These are phyloP conservation scores for Glycine tomentella DNA, from an alignment of 306 rosid genomes.

Conservation along the genomic window DNA sequence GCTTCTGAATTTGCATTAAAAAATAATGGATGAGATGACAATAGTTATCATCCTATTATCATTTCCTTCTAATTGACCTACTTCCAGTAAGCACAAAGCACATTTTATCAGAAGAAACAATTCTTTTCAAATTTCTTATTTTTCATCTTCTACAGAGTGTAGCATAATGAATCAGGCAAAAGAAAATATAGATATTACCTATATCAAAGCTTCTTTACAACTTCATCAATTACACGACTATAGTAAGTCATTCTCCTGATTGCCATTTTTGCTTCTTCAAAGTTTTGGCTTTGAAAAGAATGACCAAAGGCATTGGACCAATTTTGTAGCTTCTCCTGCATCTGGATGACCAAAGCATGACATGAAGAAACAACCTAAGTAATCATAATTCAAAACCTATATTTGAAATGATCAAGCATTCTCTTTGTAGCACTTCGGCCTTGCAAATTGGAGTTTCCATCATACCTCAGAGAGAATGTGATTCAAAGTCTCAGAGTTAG, in stretches of 20 bases:
- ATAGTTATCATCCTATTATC: not conserved
- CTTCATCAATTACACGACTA: constrained; percentile 79
- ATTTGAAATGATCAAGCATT: constrained; percentile 16
- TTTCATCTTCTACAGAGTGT: constrained; percentile 22
- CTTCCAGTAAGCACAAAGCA: constrained; percentile 6
- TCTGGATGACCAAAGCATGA: constrained; percentile 58
- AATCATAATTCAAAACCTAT: constrained; percentile 22
- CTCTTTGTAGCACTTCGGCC: constrained; percentile 29
- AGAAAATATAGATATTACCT: constrained; percentile 49
- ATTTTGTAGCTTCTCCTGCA: constrained; percentile 75
- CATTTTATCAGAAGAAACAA: constrained; percentile 28
- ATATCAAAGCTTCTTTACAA: constrained; percentile 67
- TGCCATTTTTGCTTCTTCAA: constrained; percentile 68
- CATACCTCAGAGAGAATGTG: constrained; percentile 73
- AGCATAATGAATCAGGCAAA: constrained; percentile 19
- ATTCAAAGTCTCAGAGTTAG: constrained; percentile 65
- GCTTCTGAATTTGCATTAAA: not conserved
- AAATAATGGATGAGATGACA: not conserved
- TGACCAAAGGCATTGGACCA: constrained; percentile 68
- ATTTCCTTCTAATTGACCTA: constrained; percentile 23
- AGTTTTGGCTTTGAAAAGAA: constrained; percentile 63
- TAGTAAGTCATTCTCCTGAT: constrained; percentile 87
- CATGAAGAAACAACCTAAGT: constrained; percentile 3
- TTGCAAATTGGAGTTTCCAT: constrained; percentile 35
- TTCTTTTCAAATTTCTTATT: constrained; percentile 25